These are phyloP conservation scores for Amanita brunnescens DNA, from an alignment of 768 basidiomycete species.

Conservation along the genomic window DNA sequence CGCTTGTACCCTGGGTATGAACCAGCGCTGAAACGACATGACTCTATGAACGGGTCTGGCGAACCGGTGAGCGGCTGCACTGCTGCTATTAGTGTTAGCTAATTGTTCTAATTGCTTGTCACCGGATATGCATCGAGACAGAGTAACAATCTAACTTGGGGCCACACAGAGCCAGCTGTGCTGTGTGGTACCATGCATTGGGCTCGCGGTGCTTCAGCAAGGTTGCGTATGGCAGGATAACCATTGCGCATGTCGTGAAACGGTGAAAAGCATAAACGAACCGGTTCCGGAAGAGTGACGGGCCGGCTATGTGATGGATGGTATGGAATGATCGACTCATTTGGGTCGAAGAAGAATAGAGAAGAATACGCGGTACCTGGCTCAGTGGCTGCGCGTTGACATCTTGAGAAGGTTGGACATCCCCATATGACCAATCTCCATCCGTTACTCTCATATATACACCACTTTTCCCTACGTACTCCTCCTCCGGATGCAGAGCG, in stretches of 20 bases:
- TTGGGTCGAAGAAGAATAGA: conserved; percentile 2
- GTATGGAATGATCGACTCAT: background rate
- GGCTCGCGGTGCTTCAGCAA: too few species aligned
- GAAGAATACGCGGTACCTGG: conserved; percentile 2
- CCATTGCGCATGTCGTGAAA: background rate
- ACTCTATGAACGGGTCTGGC: background rate
- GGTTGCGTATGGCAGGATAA: too few species aligned
- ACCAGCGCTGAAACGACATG: background rate
- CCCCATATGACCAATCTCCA: background rate
- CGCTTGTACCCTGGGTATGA: background rate
- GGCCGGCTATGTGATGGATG: background rate
- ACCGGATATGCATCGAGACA: background rate
- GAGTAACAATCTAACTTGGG: background rate
- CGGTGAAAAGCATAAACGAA: background rate
- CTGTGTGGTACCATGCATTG: too few species aligned
- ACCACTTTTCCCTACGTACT: background rate
- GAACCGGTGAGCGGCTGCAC: background rate
- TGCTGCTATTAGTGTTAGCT: too few species aligned
- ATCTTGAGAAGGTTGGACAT: background rate
- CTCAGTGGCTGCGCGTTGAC: background rate
- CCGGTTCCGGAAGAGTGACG: background rate
- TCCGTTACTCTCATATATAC: conserved; percentile 1
- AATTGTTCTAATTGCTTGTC: too few species aligned
- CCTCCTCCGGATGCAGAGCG: background rate
- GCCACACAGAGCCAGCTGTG: too few species aligned